Base-by-base conservation (phyloP, 352 stramenopile genomes). In the Phytophthora megakarya region DNA sequence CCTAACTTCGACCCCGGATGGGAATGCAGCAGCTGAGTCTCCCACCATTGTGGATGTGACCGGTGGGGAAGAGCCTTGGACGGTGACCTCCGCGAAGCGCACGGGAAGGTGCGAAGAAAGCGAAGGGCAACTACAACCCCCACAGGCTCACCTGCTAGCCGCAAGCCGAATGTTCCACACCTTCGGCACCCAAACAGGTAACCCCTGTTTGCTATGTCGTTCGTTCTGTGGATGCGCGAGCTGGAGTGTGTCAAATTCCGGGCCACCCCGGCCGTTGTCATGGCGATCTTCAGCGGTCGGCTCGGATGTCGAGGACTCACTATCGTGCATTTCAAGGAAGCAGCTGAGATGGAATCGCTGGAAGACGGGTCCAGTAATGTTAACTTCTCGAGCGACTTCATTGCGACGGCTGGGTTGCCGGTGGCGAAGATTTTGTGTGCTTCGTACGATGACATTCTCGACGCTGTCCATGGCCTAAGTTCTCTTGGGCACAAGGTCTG, bases 361-460 rank as follows among this genome's bases (percentile, higher is more conserved):
- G 53, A 65, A 19, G 38, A 53, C 21, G 51, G 60, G 1, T 62
- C 60, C 4, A 44, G 19, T 1, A 64, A 61, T 37, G 38, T n/a
- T n/a, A 61, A 70, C 30, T 65, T 64, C 53, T 18, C 53, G 8
- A 59, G 51, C 47, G 61, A 55, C 32, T 70, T 70, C 47, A 60
- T 52, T 18, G 22, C 52, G 3, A 44, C 44, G 3, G 30, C 38
- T 2, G 26, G 13, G 1, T 46, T 69, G 4, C 46, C 28, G 3
- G 0, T 46, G 13, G 23, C 43, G 9, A 48, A 1, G 1, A 40
- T 38, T 9, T 16, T 15, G 2, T 58, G 50, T 26, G 8, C 18
- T 1, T 52, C 50, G 15, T 63, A 69, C 18, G 55, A 64, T 5
- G 55, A 64, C 35, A 44, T 64, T 1, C 30, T 64, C 18, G 47